Evolutionary conservation across 305 asterid genomes (phyloP).

Genomic region (Petunia hybrid): DNA sequence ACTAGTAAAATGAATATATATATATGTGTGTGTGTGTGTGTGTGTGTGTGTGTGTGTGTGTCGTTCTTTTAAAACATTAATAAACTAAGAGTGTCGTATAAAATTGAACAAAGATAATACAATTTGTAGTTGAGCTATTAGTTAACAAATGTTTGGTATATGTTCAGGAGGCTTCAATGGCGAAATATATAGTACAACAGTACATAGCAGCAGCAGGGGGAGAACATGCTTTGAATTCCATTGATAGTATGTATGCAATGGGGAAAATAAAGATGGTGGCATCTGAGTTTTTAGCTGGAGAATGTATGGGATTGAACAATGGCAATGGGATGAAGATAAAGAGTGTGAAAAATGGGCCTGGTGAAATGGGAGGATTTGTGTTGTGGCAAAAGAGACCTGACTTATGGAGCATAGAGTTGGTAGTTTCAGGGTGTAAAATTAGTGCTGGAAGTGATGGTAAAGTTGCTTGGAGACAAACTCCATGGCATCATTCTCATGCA

Average conservation of each 20-base stretch:
- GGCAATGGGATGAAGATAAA: conserved; percentile 54
- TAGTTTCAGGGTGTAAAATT: conserved; percentile 64
- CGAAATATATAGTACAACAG: conserved; percentile 84
- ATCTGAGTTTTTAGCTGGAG: conserved; percentile 52
- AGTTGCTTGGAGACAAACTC: conserved; percentile 83
- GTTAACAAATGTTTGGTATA: neutral
- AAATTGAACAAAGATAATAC: no score
- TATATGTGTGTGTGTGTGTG: no score
- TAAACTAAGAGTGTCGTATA: no score
- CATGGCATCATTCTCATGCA: conserved; percentile 83
- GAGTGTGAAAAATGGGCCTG: conserved; percentile 50
- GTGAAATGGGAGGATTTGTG: conserved; percentile 84
- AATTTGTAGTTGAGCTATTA: neutral
- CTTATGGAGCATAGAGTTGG: conserved; percentile 81
- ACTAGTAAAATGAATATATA: no score
- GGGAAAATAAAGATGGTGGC: conserved; percentile 39
- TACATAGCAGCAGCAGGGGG: conserved; percentile 93
- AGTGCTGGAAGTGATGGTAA: conserved; percentile 75
- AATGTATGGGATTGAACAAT: conserved; percentile 41
- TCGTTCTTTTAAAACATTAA: no score
- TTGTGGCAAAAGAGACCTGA: conserved; percentile 87
- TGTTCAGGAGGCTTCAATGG: conserved; percentile 84
- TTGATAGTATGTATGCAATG: conserved; percentile 80
- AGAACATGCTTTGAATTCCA: conserved; percentile 66
- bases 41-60: no score